Evolutionary conservation across 208 protist genomes (phyloP).

Genomic region (Chromosphaera perkinsii): DNA sequence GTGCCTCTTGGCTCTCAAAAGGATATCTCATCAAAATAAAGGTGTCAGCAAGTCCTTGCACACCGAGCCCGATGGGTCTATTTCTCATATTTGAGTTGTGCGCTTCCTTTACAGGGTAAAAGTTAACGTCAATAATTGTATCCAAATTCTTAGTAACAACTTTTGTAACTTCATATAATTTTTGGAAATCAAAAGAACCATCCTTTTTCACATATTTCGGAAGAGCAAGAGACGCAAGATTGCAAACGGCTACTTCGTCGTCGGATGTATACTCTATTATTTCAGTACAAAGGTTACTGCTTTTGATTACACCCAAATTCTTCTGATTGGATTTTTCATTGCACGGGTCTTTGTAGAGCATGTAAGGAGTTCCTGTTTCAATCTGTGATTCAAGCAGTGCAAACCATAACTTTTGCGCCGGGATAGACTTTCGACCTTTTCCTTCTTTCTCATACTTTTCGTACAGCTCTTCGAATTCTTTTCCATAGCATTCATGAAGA

Average conservation of each 20-base stretch:
- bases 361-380: constrained; percentile 97
- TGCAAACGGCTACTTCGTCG: constrained; percentile 96
- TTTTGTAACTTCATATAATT: constrained; percentile 79
- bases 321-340: constrained; percentile 98
- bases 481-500: constrained; percentile 85
- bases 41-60: constrained; percentile 96
- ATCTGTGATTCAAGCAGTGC: constrained; percentile 95
- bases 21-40: constrained; percentile 89
- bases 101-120: constrained; percentile 93
- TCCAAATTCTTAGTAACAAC: constrained; percentile 92
- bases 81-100: constrained; percentile 86
- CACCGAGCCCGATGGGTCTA: constrained; percentile 94
- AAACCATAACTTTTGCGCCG: constrained; percentile 96
- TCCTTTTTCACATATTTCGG: constrained; percentile 82
- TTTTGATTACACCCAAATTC: constrained; percentile 97
- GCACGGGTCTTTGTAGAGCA: constrained; percentile 98
- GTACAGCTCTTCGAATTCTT: constrained; percentile 90
- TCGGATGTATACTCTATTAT: constrained; percentile 95
- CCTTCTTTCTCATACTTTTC: constrained; percentile 73
- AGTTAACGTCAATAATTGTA: constrained; percentile 96
- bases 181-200: constrained; percentile 53
- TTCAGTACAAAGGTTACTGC: constrained; percentile 97
- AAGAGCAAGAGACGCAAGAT: constrained; percentile 95
- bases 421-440: constrained; percentile 70
- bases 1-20: constrained; percentile 82